Evolutionary conservation across 1,139 yeast genomes (phyloP).

Genomic region (Tardiomyces blankii): DNA sequence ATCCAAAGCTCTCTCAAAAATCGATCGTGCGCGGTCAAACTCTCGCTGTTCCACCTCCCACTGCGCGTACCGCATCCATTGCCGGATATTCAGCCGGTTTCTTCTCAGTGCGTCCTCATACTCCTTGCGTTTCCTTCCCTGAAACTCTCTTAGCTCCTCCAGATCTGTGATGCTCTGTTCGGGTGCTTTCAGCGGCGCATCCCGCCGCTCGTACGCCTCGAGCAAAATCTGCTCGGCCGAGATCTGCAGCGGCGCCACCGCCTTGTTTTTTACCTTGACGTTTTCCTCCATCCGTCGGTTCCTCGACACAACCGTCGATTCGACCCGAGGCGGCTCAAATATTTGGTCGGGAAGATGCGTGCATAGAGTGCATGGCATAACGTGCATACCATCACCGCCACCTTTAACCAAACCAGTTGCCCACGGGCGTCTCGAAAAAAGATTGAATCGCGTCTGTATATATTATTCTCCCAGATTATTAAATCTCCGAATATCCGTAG

Average conservation of each 20-base stretch:
- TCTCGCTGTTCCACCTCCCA: constrained; percentile 82
- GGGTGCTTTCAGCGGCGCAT: constrained; percentile 33
- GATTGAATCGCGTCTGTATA: too few relatives aligned
- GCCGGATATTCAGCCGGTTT: constrained; percentile 69
- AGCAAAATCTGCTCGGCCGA: constrained; percentile 46
- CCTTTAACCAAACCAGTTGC: neutral
- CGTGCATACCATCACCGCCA: neutral
- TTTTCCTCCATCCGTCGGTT: neutral
- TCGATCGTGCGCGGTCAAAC: constrained; percentile 63
- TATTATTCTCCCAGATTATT: too few relatives aligned
- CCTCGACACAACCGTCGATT: neutral
- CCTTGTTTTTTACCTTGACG: constrained; percentile 25
- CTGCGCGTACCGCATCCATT: constrained; percentile 87
- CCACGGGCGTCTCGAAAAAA: too few relatives aligned
- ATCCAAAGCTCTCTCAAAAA: constrained; percentile 79
- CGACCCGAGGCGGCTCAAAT: neutral
- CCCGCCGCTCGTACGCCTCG: constrained; percentile 43
- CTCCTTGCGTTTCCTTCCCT: constrained; percentile 66
- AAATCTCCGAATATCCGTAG: too few relatives aligned
- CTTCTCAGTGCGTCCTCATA: constrained; percentile 78
- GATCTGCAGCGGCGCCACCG: constrained; percentile 40
- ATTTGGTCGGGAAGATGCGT: neutral
- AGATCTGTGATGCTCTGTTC: constrained; percentile 50
- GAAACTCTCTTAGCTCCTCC: constrained; percentile 69
- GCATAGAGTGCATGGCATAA: neutral